Evolutionary conservation across 306 rosid species (phyloP), one percentile per base, ranked within the genome.

Genomic region (Acacia confusa): DNA sequence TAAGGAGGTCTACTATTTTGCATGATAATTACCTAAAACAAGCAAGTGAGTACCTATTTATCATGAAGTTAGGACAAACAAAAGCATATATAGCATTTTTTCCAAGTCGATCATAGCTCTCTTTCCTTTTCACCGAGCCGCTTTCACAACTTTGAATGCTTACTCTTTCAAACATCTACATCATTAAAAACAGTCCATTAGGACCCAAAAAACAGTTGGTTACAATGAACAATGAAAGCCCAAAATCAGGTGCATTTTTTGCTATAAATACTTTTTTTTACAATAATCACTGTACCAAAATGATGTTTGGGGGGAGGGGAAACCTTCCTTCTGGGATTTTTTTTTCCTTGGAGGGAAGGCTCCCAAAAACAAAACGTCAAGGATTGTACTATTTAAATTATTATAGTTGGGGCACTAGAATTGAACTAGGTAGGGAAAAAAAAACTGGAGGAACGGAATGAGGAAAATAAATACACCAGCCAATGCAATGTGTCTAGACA

Each of bases 11-110:
- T 13, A 57, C 74, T 40, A 27, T 34, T 58, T 82, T 78, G 60
- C 60, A 81, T 53, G 84, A 82, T 25, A 69, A 43, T 44, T 60
- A 64, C 50, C 80, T 82, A 60, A 68, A 77, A 74, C 36, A 68
- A 69, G 30, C 63, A 79, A 70, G 65, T 63, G 85, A 73, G 75
- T 78, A 95, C 98, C 98, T 91, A 79, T 95, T 95, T 48, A 95
- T 91, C 95, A 95, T 95, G 89, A 95, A 92, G 86, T 92, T 95
- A 41, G 98, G 98, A 84, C 89, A 95, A 78, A 95, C 20, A 53
- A 92, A 92, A 75, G 94, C 95, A 79, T 95, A 95, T 45, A 89
- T 67, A 70, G 95, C 97, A 72, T 89, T 72, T 55, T 90, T 84
- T 82, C 98, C 98, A 73, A 95, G 92, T 79, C 98, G 88, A 74